Evolutionary conservation across 169 alveolate genomes (phyloP), one percentile per base, ranked within the genome.

Genomic region (Eimeria zaria): DNA sequence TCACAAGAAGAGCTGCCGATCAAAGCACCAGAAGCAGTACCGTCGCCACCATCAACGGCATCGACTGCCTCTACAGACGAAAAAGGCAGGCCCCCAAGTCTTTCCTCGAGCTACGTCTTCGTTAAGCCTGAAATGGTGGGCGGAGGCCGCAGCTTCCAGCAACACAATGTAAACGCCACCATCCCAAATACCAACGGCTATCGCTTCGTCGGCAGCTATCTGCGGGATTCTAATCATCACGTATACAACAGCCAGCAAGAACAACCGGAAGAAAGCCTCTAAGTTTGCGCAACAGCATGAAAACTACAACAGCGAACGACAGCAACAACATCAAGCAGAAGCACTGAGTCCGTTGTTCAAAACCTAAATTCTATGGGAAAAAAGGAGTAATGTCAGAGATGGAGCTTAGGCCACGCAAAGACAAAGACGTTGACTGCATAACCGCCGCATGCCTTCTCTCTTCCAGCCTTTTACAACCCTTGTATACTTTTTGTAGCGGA

Each of bases 11-110:
- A 9, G 11, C 1, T 76, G 36, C 87, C 58, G 1, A 2, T 27
- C 36, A 76, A 76, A 44, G 41, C 39, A 9, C 48, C 80, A 2
- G 48, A 30, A 14, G 51, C 1, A 33, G 51, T 11, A n/a, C n/a
- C 51, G 0, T 46, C 9, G 51, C 80, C 80, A 9, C 80, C 18
- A 46, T 46, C 87, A 12, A n/a, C 60, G 9, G 44, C 87, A 4
- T 76, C 87, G 46, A 76, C 87, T 20, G 87, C 60, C 8, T 44
- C 87, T 7, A 76, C 87, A 44, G 87, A 41, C 22, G 60, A 41
- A 24, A 41, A 20, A 27, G 87, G 87, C 11, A 69, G 80, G 80
- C 80, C 80, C 80, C 64, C 87, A 1, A 76, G 87, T 24, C 87
- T 76, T 44, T 44, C 87, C 30, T 76, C 87, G 27, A 76, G 87